Percentiles rank a stretch among this genome's conserved stretches.
These are phyloP conservation scores for Kluyveromyces dobzhanskii DNA, from an alignment of 805 yeast species.

Conservation along the genomic window DNA sequence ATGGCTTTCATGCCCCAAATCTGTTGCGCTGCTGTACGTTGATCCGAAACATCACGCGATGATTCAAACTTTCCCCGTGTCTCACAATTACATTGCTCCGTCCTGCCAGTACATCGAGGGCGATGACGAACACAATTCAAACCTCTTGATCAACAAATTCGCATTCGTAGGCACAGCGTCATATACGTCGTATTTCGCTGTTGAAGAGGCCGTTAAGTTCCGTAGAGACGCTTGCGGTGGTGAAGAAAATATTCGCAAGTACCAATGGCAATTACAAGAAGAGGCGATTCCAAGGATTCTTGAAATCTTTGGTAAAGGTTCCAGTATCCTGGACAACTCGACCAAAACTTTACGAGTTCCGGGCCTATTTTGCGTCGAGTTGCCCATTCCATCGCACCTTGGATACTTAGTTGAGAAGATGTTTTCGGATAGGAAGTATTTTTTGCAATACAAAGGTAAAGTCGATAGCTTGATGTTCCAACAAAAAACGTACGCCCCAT, in stretches of 20 bases:
- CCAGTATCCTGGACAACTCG: slow-evolving; percentile 24
- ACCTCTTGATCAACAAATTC: slow-evolving; percentile 38
- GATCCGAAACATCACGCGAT: slow-evolving; percentile 39
- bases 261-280: slow-evolving; percentile 39
- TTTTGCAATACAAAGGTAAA: slow-evolving; percentile 11
- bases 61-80: slow-evolving; percentile 52
- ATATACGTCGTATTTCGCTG: slow-evolving; percentile 35
- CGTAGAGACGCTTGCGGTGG: slow-evolving; percentile 46
- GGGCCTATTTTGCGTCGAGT: slow-evolving; percentile 31
- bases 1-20: slow-evolving; percentile 54
- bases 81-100: slow-evolving; percentile 30
- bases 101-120: slow-evolving; percentile 6
- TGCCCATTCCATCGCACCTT: slow-evolving; percentile 33
- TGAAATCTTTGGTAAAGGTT: slow-evolving; percentile 32
- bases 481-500: slow-evolving; percentile 42
- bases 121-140: slow-evolving; percentile 12
- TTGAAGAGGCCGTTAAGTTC: slow-evolving; percentile 46
- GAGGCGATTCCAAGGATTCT: slow-evolving; percentile 35
- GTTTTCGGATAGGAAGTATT: slow-evolving; percentile 11
- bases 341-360: slow-evolving; percentile 11
- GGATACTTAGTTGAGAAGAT: slow-evolving; percentile 10
- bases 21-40: slow-evolving; percentile 52
- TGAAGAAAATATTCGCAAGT: slow-evolving; percentile 40
- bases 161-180: slow-evolving; percentile 42
- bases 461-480: slow-evolving; percentile 21